These are phyloP conservation scores for Eleusine coracana DNA, from an alignment of 176 grass and related monocot genomes.

Conservation along the genomic window DNA sequence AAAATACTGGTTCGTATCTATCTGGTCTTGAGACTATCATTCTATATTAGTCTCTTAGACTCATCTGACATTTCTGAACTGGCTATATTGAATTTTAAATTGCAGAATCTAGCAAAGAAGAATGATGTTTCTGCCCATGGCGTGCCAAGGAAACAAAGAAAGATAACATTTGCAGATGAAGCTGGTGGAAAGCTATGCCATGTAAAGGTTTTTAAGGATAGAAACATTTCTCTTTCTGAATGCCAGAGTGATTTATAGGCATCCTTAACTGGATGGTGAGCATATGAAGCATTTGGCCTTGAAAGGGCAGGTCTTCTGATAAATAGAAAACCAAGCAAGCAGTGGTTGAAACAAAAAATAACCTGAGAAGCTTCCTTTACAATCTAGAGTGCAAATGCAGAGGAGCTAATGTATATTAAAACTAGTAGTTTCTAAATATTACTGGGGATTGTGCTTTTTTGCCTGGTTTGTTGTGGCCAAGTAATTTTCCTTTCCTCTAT, in stretches of 20 bases:
- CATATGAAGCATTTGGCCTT: not conserved
- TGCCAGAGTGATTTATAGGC: conserved; percentile 37
- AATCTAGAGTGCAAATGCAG: not conserved
- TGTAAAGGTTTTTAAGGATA: conserved; percentile 64
- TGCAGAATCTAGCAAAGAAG: conserved; percentile 61
- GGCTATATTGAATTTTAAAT: conserved; percentile 37
- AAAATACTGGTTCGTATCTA: conserved; percentile 85
- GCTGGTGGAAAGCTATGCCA: conserved; percentile 83
- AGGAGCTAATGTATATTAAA: conserved; percentile 11
- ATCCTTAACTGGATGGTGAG: not conserved
- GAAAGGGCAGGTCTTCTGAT: not conserved
- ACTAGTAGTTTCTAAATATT: not conserved
- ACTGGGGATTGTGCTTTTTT: not conserved
- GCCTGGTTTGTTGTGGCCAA: not conserved
- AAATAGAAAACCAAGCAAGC: conserved; percentile 29
- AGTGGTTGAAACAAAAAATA: not conserved
- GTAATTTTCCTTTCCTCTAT: conserved; percentile 18
- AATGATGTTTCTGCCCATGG: conserved; percentile 41
- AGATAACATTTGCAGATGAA: conserved; percentile 93
- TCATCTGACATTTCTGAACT: conserved; percentile 19
- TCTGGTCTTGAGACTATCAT: conserved; percentile 26
- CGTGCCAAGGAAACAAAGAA: conserved; percentile 54
- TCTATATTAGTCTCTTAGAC: conserved; percentile 6
- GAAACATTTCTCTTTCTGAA: conserved; percentile 43
- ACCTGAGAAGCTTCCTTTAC: conserved; percentile 9